Conservation (phyloP, 2,329 filamentous ascomycete genomes). For the Fusarium algeriense region DNA sequence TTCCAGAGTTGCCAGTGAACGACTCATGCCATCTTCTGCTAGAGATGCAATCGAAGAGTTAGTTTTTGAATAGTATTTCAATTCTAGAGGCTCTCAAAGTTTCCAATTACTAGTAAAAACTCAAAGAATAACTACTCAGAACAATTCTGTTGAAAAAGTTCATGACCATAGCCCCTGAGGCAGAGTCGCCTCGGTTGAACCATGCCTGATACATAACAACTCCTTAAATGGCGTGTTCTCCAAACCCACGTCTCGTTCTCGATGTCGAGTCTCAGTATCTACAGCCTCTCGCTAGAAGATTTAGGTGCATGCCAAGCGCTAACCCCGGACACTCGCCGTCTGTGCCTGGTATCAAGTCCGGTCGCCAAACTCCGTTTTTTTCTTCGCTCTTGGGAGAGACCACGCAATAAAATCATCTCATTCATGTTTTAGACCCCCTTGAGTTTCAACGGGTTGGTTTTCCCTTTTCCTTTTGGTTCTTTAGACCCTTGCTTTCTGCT, state of each 20-base stretch:
- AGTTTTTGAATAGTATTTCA: background rate
- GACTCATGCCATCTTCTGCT: slow-evolving; percentile 15
- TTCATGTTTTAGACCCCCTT: slow-evolving; percentile 18
- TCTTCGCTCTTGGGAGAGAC: background rate
- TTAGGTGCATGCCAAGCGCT: slow-evolving; percentile 41
- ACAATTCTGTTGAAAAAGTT: background rate
- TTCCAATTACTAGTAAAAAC: background rate
- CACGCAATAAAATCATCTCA: slow-evolving; percentile 31
- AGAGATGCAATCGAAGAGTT: slow-evolving; percentile 5
- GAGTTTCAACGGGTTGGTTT: slow-evolving; percentile 17
- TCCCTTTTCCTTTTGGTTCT: slow-evolving; percentile 7
- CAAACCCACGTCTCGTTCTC: slow-evolving; percentile 16
- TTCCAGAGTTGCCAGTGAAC: slow-evolving; percentile 4
- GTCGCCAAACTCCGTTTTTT: slow-evolving; percentile 34
- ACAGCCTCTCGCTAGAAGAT: slow-evolving; percentile 17
- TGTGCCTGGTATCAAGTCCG: slow-evolving; percentile 44
- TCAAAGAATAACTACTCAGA: background rate
- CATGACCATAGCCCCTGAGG: background rate
- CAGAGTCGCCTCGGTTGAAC: slow-evolving; percentile 8
- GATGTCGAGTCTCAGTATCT: slow-evolving; percentile 11
- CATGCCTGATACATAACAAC: slow-evolving; percentile 30
- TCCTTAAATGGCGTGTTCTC: slow-evolving; percentile 42
- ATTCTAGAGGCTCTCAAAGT: background rate
- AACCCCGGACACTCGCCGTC: slow-evolving; percentile 39
- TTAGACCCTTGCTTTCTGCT: slow-evolving; percentile 21